Percentiles rank a stretch among this genome's conserved stretches.
These are phyloP conservation scores for Austroboletus festivus DNA, from an alignment of 768 basidiomycete genomes.

Conservation along the genomic window DNA sequence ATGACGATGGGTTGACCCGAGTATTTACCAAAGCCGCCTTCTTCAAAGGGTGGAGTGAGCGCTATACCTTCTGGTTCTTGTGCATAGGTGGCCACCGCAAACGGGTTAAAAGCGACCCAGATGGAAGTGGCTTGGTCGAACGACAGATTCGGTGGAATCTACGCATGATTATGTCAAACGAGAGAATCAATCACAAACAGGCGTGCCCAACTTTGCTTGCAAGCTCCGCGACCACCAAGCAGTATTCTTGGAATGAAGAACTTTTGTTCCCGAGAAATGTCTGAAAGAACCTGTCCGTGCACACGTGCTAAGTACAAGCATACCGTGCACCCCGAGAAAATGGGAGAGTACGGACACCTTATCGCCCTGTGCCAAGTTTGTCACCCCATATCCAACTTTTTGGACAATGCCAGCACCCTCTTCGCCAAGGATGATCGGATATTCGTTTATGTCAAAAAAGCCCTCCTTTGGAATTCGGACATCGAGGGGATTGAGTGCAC, in stretches of 20 bases:
- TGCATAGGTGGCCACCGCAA: conserved; percentile 33
- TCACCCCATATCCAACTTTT: conserved; percentile 36
- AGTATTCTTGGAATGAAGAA: conserved; percentile 24
- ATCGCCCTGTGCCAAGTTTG: conserved; percentile 32
- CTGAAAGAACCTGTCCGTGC: conserved; percentile 6
- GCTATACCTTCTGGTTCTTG: conserved; percentile 25
- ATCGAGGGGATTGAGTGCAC: conserved; percentile 45
- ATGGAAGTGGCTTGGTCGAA: conserved; percentile 38
- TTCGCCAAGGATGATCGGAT: conserved; percentile 34
- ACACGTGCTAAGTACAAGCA: background rate
- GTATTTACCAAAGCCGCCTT: conserved; percentile 29
- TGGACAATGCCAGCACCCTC: conserved; percentile 37
- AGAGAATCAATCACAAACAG: background rate
- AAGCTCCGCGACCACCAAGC: conserved; percentile 12
- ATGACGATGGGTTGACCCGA: conserved; percentile 31
- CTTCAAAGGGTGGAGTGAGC: conserved; percentile 28
- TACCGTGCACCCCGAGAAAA: background rate
- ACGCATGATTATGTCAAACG: background rate
- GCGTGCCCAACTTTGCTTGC: conserved; percentile 8
- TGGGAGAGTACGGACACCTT: conserved; percentile 9
- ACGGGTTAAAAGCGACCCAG: conserved; percentile 31
- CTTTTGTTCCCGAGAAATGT: conserved; percentile 2
- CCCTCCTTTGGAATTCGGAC: background rate
- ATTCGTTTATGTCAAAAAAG: conserved; percentile 26
- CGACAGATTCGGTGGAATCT: conserved; percentile 34